Conservation (phyloP, 73 alveolate species). For the Paramecium sonneborni region DNA sequence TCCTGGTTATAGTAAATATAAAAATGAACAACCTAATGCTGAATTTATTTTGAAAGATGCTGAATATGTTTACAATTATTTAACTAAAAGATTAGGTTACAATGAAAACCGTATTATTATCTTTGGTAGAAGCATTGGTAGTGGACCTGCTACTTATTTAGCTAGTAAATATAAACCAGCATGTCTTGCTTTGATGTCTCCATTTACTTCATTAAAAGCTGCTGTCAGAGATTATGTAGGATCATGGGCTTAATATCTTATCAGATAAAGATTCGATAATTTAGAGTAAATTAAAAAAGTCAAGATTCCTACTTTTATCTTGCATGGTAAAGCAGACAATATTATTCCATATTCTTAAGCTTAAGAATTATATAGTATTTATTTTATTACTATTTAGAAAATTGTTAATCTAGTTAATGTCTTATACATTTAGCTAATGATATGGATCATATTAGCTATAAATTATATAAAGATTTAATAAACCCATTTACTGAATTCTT, state of each 20-base stretch:
- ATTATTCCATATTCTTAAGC: conserved; percentile 72
- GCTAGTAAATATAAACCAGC: conserved; percentile 59
- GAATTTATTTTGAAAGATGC: conserved; percentile 82
- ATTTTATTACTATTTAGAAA: conserved; percentile 53
- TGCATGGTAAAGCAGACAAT: conserved; percentile 72
- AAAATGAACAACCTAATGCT: conserved; percentile 75
- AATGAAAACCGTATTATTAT: conserved; percentile 63
- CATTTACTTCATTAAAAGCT: conserved; percentile 76
- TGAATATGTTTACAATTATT: conserved; percentile 79
- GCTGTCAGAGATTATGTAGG: conserved; percentile 70
- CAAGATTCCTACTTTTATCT: conserved; percentile 61
- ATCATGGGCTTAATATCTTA: conserved; percentile 54
- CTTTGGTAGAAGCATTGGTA: conserved; percentile 84
- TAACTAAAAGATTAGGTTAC: conserved; percentile 63
- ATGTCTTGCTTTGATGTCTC: conserved; percentile 80
- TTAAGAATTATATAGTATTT: conserved; percentile 35
- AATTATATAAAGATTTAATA: conserved; percentile 60
- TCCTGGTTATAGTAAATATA: conserved; percentile 95
- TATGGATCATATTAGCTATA: conserved; percentile 70
- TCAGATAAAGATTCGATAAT: conserved; percentile 71
- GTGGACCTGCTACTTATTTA: conserved; percentile 83
- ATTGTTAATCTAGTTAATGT: conserved; percentile 85
- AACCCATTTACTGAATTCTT: conserved; percentile 44
- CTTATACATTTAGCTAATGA: conserved; percentile 78
- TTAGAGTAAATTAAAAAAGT: conserved; percentile 73